phyloP scores from a whole-genome alignment of 768 basidiomycete genomes.

The Hericium erinaceus region DNA sequence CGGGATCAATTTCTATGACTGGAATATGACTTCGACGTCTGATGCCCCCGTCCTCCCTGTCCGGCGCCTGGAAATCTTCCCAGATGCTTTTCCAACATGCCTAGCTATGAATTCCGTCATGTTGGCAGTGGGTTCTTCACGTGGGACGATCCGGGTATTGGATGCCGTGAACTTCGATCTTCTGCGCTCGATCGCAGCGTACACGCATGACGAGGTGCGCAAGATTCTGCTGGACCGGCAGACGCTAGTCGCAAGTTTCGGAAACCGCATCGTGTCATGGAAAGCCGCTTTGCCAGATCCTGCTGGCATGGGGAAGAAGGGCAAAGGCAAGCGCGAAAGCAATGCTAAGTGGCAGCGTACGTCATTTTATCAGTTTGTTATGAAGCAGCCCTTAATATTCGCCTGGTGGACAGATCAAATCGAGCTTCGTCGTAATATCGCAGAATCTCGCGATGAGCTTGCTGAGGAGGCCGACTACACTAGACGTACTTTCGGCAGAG shows the following conservation, averaged over 20 bases:
- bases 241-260: constrained; percentile 49
- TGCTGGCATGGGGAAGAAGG: constrained; percentile 21
- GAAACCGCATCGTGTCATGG: constrained; percentile 60
- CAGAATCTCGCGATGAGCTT: constrained; percentile 45
- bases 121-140: constrained; percentile 56
- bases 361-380: constrained; percentile 9
- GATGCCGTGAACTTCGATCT: constrained; percentile 55
- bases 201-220: constrained; percentile 32
- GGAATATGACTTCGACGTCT: constrained; percentile 20
- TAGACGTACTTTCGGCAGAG: constrained; percentile 34
- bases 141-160: constrained; percentile 52
- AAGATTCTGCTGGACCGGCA: constrained; percentile 51
- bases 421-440: constrained; percentile 54
- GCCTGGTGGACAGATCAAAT: constrained; percentile 38
- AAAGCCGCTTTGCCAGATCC: constrained; percentile 40
- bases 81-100: constrained; percentile 54
- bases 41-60: constrained; percentile 22
- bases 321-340: constrained; percentile 11
- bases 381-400: not conserved
- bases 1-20: constrained; percentile 52
- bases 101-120: constrained; percentile 52
- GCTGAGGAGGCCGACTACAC: constrained; percentile 37
- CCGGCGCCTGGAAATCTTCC: constrained; percentile 52
- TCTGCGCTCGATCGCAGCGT: constrained; percentile 45
- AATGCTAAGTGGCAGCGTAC: constrained; percentile 30